phyloP scores from a whole-genome alignment of 306 rosid species.

The Cicer arietinum region DNA sequence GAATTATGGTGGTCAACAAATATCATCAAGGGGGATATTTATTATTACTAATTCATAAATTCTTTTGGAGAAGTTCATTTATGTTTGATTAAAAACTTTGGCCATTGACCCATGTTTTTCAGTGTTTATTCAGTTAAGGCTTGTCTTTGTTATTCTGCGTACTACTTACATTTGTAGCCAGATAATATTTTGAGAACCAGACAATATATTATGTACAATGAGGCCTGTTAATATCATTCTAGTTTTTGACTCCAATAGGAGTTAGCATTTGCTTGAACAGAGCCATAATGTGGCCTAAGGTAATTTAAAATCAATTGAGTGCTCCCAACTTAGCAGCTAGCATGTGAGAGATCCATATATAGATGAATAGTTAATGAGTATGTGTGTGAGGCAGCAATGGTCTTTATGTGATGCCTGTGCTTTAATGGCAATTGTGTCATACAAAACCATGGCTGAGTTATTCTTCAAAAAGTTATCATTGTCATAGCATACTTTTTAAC shows the following conservation, averaged over 20 bases:
- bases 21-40: not conserved
- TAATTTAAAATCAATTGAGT: slow-evolving; percentile 21
- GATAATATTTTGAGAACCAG: slow-evolving; percentile 6
- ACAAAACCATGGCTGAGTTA: slow-evolving; percentile 25
- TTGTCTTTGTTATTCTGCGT: slow-evolving; percentile 25
- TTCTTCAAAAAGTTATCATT: slow-evolving; percentile 19
- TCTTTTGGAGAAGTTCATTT: slow-evolving; percentile 4
- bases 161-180: slow-evolving; percentile 8
- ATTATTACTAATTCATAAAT: not conserved
- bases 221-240: slow-evolving; percentile 13
- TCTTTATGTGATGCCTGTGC: slow-evolving; percentile 22
- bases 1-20: slow-evolving; percentile 26
- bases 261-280: slow-evolving; percentile 31
- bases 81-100: slow-evolving; percentile 30
- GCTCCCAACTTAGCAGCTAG: not conserved
- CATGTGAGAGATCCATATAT: slow-evolving; percentile 10
- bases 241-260: slow-evolving; percentile 20
- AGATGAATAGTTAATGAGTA: slow-evolving; percentile 3
- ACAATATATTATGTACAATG: not conserved
- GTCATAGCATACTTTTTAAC: not conserved
- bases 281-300: slow-evolving; percentile 23
- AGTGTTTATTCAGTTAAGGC: slow-evolving; percentile 28
- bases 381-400: not conserved
- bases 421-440: slow-evolving; percentile 10
- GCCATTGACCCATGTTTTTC: slow-evolving; percentile 28